Evolutionary conservation across 495 filamentous ascomycete genomes (phyloP), one percentile per base, ranked within the genome.

Genomic region (Penicillium pulvis): DNA sequence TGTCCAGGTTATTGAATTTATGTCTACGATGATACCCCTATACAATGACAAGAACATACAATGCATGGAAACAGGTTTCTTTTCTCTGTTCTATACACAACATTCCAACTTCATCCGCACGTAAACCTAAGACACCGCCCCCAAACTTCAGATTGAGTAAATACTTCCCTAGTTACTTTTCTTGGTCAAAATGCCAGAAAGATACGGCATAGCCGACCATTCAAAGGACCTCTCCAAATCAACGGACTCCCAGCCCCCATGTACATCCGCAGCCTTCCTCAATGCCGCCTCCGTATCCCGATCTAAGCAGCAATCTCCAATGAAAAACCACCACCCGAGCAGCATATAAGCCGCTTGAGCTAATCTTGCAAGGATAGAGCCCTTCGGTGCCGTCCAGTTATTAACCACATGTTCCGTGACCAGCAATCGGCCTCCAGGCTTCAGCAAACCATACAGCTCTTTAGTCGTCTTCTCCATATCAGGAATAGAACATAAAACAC

Each of bases 401-500:
- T 74, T 72, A 50, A 78, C 74, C 35, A 92, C 86, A 74, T 93
- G 90, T 76, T 93, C 90, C 44, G 83, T 87, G 12, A 90, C 77
- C 44, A 90, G 81, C 81, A 89, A 79, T 43, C 77, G 66, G 0
- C 89, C 90, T 10, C 89, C 89, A 0, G 86, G 84, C 64, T 82
- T 85, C 20, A 93, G 69, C 57, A 86, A 74, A 4, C 62, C 54
- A 71, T 90, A 92, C 53, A 92, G 63, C 51, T 83, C 81, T 14
- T 60, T 65, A 16, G 82, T 80, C 45, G 87, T 84, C 11, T 63
- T 62, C 60, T 84, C 76, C 33, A 87, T 83, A 12, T 84, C 73
- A 1, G 87, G 87, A 53, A 92, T 86, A 51, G 83, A 86, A 71
- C 89, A 93, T 5, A 93, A 75, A 48, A 90, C 90, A 10, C 88